These are phyloP conservation scores for Aspergillus quadrilineatus DNA, from an alignment of 2,329 filamentous ascomycete species.

Conservation along the genomic window DNA sequence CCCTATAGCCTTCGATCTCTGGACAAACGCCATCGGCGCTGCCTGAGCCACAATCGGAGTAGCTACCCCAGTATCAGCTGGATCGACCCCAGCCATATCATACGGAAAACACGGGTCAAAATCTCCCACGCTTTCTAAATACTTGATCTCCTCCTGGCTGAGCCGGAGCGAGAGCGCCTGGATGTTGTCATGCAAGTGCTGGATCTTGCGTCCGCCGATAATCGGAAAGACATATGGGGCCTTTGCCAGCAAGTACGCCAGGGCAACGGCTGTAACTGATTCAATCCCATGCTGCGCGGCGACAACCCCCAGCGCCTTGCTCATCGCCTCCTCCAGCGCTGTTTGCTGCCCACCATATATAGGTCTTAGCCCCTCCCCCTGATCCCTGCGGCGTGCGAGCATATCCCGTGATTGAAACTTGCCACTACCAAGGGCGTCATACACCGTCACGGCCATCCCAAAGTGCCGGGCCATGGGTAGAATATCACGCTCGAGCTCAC, in stretches of 20 bases:
- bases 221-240: constrained; percentile 71
- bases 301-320: constrained; percentile 59
- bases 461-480: constrained; percentile 42
- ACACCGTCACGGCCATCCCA: constrained; percentile 54
- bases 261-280: constrained; percentile 61
- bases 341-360: constrained; percentile 36
- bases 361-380: constrained; percentile 42
- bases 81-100: constrained; percentile 49
- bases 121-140: constrained; percentile 60
- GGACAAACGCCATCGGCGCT: not conserved
- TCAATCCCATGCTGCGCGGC: constrained; percentile 56
- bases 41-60: not conserved
- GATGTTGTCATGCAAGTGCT: constrained; percentile 69
- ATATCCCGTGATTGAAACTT: constrained; percentile 52
- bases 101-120: constrained; percentile 68
- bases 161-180: constrained; percentile 63
- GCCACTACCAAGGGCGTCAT: constrained; percentile 57
- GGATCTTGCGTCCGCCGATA: constrained; percentile 66
- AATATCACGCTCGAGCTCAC: constrained; percentile 45
- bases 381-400: constrained; percentile 44
- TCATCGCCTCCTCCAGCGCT: constrained; percentile 53
- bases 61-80: not conserved
- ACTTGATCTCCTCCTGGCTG: constrained; percentile 59
- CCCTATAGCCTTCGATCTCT: not conserved
- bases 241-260: constrained; percentile 74